Evolutionary conservation across 768 basidiomycete genomes (phyloP).

Genomic region (Ramaria sp.): DNA sequence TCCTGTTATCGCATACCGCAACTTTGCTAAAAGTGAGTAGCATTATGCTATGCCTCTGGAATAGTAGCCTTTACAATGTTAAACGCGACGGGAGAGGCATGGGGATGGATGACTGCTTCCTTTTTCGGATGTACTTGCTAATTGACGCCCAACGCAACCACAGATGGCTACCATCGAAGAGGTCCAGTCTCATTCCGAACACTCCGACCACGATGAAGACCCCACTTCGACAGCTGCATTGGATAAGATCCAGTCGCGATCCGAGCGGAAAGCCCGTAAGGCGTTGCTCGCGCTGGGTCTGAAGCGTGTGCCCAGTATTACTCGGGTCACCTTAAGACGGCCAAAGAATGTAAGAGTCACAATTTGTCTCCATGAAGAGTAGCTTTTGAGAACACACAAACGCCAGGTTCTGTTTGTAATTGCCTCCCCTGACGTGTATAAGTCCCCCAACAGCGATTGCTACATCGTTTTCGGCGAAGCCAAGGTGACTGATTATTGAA

Average conservation of each 20-base stretch:
- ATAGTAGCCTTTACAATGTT: not conserved
- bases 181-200: conserved; percentile 45
- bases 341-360: conserved; percentile 73
- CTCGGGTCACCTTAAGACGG: conserved; percentile 86
- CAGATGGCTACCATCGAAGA: conserved; percentile 65
- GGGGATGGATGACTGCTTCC: not conserved
- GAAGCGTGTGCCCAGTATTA: conserved; percentile 88
- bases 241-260: conserved; percentile 89
- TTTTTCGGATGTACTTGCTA: not conserved
- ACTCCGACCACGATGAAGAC: conserved; percentile 60
- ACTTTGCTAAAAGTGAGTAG: not conserved
- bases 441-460: conserved; percentile 93
- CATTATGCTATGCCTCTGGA: not conserved
- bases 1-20: not conserved
- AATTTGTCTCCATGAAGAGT: not conserved
- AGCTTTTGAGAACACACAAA: not conserved
- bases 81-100: not conserved
- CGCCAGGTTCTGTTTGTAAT: conserved; percentile 81
- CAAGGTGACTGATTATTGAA: conserved; percentile 38
- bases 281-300: conserved; percentile 84
- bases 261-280: conserved; percentile 93
- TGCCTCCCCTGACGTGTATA: conserved; percentile 92
- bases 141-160: conserved; percentile 1
- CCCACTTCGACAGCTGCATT: conserved; percentile 76
- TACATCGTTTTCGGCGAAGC: conserved; percentile 99